Percentiles rank a stretch among this genome's conserved stretches.
phyloP scores from a whole-genome alignment of 768 basidiomycete species.

The Rickenella mellea region DNA sequence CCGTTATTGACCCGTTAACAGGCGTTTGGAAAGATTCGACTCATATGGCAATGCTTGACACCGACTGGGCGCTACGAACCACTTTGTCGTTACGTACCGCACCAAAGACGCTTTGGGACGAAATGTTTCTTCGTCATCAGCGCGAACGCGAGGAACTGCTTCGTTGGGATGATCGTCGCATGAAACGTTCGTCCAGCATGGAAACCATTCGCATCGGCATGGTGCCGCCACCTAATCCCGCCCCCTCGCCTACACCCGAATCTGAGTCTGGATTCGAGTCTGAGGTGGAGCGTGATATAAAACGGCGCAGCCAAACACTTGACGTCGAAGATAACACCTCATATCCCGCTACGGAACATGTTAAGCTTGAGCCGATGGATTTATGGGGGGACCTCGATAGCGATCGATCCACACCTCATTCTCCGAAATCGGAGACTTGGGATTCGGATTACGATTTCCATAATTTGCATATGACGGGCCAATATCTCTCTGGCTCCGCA shows the following conservation, averaged over 20 bases:
- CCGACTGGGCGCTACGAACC: slow-evolving; percentile 41
- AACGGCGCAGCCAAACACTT: too few relatives aligned
- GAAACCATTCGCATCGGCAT: slow-evolving; percentile 28
- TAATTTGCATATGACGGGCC: too few relatives aligned
- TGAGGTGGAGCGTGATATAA: too few relatives aligned
- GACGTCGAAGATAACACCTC: too few relatives aligned
- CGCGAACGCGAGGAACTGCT: slow-evolving; percentile 48
- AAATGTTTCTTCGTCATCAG: slow-evolving; percentile 47
- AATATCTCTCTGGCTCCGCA: too few relatives aligned
- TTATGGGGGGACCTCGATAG: too few relatives aligned
- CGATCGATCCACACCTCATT: too few relatives aligned
- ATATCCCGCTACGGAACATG: too few relatives aligned
- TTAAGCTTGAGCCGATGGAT: too few relatives aligned
- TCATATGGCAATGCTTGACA: slow-evolving; percentile 50
- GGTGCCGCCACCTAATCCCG: background rate
- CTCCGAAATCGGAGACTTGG: too few relatives aligned
- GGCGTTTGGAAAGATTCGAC: slow-evolving; percentile 51
- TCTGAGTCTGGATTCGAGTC: background rate
- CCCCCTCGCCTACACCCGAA: background rate
- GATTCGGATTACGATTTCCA: too few relatives aligned
- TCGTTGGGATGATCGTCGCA: slow-evolving; percentile 31
- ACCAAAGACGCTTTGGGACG: slow-evolving; percentile 47
- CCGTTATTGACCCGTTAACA: slow-evolving; percentile 32
- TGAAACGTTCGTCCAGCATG: slow-evolving; percentile 28
- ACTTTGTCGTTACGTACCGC: slow-evolving; percentile 19